Evolutionary conservation across 345 rosid genomes (phyloP).

Genomic region (Mallotus nudiflorus): DNA sequence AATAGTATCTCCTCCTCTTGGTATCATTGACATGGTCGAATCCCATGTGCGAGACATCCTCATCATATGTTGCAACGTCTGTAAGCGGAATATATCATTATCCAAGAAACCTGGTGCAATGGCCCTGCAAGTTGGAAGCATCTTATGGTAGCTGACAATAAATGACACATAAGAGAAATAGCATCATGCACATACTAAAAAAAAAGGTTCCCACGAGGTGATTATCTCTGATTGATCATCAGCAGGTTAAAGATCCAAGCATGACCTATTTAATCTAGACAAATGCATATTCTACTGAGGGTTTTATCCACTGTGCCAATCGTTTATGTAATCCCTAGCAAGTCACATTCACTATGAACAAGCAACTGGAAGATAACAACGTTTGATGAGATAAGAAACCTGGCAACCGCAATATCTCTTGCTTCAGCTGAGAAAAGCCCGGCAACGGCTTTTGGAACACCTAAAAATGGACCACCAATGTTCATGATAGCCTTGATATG

Average conservation of each 20-base stretch:
- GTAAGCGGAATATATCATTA: constrained; percentile 55
- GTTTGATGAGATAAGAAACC: constrained; percentile 34
- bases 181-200: no score
- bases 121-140: constrained; percentile 47
- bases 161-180: no score
- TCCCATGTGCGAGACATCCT: constrained; percentile 73
- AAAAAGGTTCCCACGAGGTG: no score
- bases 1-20: constrained; percentile 69
- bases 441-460: constrained; percentile 61
- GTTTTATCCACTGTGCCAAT: no score
- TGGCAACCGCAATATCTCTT: constrained; percentile 61
- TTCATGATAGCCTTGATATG: constrained; percentile 69
- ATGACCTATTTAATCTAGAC: no score
- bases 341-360: no score
- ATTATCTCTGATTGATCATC: no score
- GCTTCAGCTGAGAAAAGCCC: constrained; percentile 64
- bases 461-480: constrained; percentile 73
- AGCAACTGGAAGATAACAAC: no score
- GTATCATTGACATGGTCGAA: constrained; percentile 74
- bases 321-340: no score
- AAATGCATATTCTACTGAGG: no score
- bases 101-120: constrained; percentile 60
- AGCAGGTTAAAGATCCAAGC: no score
- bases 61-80: constrained; percentile 64
- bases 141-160: no score